Conservation (phyloP, 805 yeast species). For the Priceomyces carsonii region DNA sequence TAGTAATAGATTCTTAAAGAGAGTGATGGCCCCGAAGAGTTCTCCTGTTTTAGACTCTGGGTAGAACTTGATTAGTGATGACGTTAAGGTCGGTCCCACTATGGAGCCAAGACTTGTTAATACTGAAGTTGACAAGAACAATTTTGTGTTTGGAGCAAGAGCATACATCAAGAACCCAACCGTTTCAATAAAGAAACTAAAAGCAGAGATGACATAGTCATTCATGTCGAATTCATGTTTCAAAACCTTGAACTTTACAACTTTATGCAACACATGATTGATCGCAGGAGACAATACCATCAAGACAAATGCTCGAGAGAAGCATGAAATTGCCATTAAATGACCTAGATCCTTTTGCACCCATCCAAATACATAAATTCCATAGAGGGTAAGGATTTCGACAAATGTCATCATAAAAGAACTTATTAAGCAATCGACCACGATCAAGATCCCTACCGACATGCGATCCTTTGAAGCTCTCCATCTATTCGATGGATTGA, state of each 20-base stretch:
- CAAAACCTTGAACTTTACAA: constrained; percentile 29
- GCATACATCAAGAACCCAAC: constrained; percentile 37
- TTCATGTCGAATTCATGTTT: constrained; percentile 51
- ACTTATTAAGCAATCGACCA: constrained; percentile 42
- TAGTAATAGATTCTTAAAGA: constrained; percentile 52
- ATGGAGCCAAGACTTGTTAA: constrained; percentile 51
- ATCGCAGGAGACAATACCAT: constrained; percentile 53
- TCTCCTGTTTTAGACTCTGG: constrained; percentile 65
- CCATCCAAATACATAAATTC: constrained; percentile 57
- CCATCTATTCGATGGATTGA: constrained; percentile 17
- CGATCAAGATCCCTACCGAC: constrained; percentile 50
- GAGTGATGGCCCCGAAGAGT: constrained; percentile 67
- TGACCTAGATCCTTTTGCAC: constrained; percentile 54
- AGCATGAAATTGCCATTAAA: constrained; percentile 52
- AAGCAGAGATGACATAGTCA: constrained; percentile 42
- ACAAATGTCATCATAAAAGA: constrained; percentile 40
- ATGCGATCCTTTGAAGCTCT: constrained; percentile 21
- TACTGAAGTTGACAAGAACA: constrained; percentile 33
- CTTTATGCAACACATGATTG: constrained; percentile 36
- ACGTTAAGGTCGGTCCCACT: constrained; percentile 58
- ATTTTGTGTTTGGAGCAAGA: constrained; percentile 23
- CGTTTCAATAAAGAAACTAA: constrained; percentile 39
- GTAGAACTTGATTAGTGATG: constrained; percentile 60
- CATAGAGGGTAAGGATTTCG: constrained; percentile 49
- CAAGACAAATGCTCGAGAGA: constrained; percentile 49